These are phyloP conservation scores for Niebla homalea DNA, from an alignment of 495 filamentous ascomycete species.

Conservation along the genomic window DNA sequence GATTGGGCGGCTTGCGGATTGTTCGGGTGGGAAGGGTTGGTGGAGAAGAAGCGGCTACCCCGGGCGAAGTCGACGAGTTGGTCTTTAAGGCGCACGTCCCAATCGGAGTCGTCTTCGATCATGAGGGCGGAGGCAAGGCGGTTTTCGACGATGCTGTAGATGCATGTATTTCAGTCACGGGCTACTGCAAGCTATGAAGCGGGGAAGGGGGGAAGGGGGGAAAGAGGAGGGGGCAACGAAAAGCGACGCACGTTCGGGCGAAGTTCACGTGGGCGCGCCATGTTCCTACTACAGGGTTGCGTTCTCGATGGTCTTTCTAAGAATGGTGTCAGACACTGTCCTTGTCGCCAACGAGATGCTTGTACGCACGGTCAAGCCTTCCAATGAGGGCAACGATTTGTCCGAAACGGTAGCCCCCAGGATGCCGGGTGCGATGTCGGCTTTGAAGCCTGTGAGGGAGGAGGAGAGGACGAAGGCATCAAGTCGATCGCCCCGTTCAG, in stretches of 20 bases:
- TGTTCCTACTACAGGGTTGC: slow-evolving; percentile 16
- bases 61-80: slow-evolving; percentile 38
- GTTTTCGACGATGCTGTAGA: slow-evolving; percentile 29
- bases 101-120: slow-evolving; percentile 46
- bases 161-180: background rate
- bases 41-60: slow-evolving; percentile 19
- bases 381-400: slow-evolving; percentile 19
- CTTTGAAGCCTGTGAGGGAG: slow-evolving; percentile 33
- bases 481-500: slow-evolving; percentile 45
- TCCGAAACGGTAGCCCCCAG: slow-evolving; percentile 26
- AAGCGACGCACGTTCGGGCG: slow-evolving; percentile 15
- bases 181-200: background rate
- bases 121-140: slow-evolving; percentile 35
- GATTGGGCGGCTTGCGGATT: slow-evolving; percentile 20
- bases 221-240: too few species aligned
- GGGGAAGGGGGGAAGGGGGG: too few species aligned
- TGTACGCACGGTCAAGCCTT: background rate
- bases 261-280: slow-evolving; percentile 31
- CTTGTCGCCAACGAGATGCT: background rate
- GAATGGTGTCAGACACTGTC: too few species aligned
- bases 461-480: slow-evolving; percentile 44
- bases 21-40: slow-evolving; percentile 7
- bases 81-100: slow-evolving; percentile 38
- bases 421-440: slow-evolving; percentile 43
- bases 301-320: background rate